A percentile compares a stretch with the other conserved stretches of the same genome.
These are phyloP conservation scores for Candida sp. DNA, from an alignment of 1,139 yeast genomes.

Conservation along the genomic window DNA sequence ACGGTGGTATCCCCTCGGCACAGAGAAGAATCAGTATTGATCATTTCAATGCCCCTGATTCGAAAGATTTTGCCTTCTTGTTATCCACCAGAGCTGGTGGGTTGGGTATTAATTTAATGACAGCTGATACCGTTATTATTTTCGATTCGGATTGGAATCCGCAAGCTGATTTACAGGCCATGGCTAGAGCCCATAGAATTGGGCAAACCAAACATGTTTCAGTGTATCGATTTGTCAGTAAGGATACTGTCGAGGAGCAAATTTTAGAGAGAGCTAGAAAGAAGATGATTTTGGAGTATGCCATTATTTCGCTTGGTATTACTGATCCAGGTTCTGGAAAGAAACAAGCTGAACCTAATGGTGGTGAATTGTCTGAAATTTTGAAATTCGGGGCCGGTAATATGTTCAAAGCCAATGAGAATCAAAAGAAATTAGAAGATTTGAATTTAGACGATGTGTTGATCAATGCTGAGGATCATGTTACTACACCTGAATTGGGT, in stretches of 20 bases:
- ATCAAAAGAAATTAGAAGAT: slow-evolving; percentile 93
- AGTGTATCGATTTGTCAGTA: slow-evolving; percentile 94
- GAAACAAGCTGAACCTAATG: slow-evolving; percentile 63
- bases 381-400: slow-evolving; percentile 98
- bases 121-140: slow-evolving; percentile 97
- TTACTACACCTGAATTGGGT: slow-evolving; percentile 93
- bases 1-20: slow-evolving; percentile 95
- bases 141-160: slow-evolving; percentile 99
- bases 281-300: slow-evolving; percentile 97
- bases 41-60: slow-evolving; percentile 92
- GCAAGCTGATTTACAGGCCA: slow-evolving; percentile 97
- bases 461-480: slow-evolving; percentile 96
- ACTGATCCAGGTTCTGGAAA: slow-evolving; percentile 62
- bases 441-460: slow-evolving; percentile 94
- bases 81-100: slow-evolving; percentile 99
- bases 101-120: slow-evolving; percentile 94
- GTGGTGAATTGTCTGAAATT: slow-evolving; percentile 87
- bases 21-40: slow-evolving; percentile 94
- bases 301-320: slow-evolving; percentile 93
- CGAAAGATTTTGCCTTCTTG: slow-evolving; percentile 88
- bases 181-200: slow-evolving; percentile 99
- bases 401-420: slow-evolving; percentile 91
- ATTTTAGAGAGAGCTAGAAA: slow-evolving; percentile 94
- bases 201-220: slow-evolving; percentile 98
- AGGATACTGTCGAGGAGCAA: slow-evolving; percentile 97